Evolutionary conservation across 352 stramenopile genomes (phyloP), one percentile per base, ranked within the genome.

Genomic region (Elongisporangium anandrum): DNA sequence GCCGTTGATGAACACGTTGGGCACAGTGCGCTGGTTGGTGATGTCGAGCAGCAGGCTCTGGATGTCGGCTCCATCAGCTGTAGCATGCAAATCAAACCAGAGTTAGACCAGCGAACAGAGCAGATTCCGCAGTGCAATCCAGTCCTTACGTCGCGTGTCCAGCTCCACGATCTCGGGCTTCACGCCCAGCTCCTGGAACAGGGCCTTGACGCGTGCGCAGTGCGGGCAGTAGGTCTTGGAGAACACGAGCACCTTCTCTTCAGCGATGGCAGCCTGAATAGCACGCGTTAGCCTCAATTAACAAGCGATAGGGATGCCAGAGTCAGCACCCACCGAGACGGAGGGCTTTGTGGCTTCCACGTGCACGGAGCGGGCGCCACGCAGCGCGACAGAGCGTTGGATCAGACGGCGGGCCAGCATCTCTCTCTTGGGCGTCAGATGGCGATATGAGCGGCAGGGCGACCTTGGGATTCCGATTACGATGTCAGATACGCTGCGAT

Each of bases 1-100:
- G 61, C 96, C 95, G 51, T 96, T 97, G 65, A 99, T 95, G 76
- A 99, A 99, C 34, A 99, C 95, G 77, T 99, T 99, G 2, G 97
- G 97, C 50, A 99, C 96, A 1, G 95, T 99, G 67, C 88, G 83
- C 68, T 99, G 96, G 55, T 94, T 94, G 47, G 95, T 99, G 51
- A 99, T 77, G 8, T 92, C 68, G 26, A 90, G 61, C 47, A 99
- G 80, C 23, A 90, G 81, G 38, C 53, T 65, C 81, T 99, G 96
- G 68, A 99, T 97, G 47, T 93, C 75, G 1, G 58, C 64, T 29
- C 96, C 96, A 59, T 98, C 91, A 29, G 76, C 85, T 85, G 51
- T 39, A 49, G 10, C n/a, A 48, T 13, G 21, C 29, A 56, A 19
- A 20, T 19, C 49, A 10, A 2, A 45, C 49, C 13, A 45, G 21